phyloP scores from a whole-genome alignment of 108 stramenopile species.

The Cyclostephanos tholiformis region DNA sequence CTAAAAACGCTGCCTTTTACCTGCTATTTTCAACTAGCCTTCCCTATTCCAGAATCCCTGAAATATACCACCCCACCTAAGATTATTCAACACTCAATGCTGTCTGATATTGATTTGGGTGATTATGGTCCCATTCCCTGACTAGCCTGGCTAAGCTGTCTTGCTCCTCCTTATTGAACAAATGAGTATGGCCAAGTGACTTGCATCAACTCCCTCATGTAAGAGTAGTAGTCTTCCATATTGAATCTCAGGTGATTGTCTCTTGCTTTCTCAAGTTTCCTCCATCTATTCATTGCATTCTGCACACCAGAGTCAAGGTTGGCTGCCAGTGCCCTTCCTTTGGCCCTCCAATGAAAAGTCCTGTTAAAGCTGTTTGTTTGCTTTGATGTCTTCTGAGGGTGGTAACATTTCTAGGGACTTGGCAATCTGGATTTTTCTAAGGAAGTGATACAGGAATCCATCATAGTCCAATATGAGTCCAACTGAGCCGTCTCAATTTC shows the following conservation, averaged over 20 bases:
- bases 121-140: not conserved
- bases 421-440: no score
- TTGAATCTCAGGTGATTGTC: not conserved
- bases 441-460: not conserved
- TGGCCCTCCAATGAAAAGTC: no score
- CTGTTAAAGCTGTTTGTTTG: no score
- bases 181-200: not conserved
- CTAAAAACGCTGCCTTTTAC: no score
- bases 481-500: not conserved
- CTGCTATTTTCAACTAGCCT: no score
- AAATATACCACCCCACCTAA: no score
- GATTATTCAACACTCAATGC: no score
- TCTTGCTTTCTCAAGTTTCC: not conserved
- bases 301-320: not conserved
- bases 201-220: not conserved
- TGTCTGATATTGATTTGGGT: no score
- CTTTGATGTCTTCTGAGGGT: no score
- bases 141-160: conserved; percentile 1
- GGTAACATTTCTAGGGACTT: no score
- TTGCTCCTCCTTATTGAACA: not conserved
- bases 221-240: not conserved
- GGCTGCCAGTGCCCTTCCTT: not conserved
- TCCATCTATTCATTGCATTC: conserved; percentile 4
- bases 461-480: not conserved
- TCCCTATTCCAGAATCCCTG: no score